These are phyloP conservation scores for Carex kokanica DNA, from an alignment of 176 grass and related monocot species.

Conservation along the genomic window DNA sequence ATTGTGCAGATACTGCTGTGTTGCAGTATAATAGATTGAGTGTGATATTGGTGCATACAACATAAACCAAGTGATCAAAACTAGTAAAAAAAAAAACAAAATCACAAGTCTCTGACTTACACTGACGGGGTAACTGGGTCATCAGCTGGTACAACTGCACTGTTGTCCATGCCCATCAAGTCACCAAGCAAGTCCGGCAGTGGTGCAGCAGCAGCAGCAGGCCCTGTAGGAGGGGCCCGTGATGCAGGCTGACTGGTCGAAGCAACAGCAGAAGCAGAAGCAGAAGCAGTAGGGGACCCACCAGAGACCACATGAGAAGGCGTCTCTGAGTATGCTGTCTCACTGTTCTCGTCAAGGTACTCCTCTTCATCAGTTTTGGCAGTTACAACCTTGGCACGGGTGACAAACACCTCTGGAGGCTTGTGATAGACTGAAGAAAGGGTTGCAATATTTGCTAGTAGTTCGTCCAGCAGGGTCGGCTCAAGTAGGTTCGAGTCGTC, in stretches of 20 bases:
- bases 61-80: neutral
- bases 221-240: slow-evolving; percentile 33
- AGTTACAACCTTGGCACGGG: slow-evolving; percentile 64
- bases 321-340: slow-evolving; percentile 79
- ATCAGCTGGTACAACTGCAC: slow-evolving; percentile 63
- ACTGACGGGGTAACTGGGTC: slow-evolving; percentile 51
- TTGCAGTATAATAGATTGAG: neutral
- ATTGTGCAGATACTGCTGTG: neutral
- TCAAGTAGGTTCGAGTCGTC: slow-evolving; percentile 95
- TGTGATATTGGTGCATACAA: neutral
- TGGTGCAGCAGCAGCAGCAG: slow-evolving; percentile 54
- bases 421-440: slow-evolving; percentile 99
- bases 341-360: slow-evolving; percentile 59
- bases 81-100: slow-evolving; percentile 13
- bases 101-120: slow-evolving; percentile 33
- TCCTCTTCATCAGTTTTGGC: slow-evolving; percentile 79
- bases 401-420: slow-evolving; percentile 87
- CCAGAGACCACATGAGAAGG: slow-evolving; percentile 80
- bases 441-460: slow-evolving; percentile 95
- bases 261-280: slow-evolving; percentile 41
- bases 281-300: slow-evolving; percentile 53
- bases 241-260: slow-evolving; percentile 42
- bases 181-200: slow-evolving; percentile 93
- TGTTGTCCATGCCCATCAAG: slow-evolving; percentile 76
- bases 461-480: slow-evolving; percentile 85